These are phyloP conservation scores for Cladosporium cucumerinum DNA, from an alignment of 2,329 filamentous ascomycete genomes.

Conservation along the genomic window DNA sequence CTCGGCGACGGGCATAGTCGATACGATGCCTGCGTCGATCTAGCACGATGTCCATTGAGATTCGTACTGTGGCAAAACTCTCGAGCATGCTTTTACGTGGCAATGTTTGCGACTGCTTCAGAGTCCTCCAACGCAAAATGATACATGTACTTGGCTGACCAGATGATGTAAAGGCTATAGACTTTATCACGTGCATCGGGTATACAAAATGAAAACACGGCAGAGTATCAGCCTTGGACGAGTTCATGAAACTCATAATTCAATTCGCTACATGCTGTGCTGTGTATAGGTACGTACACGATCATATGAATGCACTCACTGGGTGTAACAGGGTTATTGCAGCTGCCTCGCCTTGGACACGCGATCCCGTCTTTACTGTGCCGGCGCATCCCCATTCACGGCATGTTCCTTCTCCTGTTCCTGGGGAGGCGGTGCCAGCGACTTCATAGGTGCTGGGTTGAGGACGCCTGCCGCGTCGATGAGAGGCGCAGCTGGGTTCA, in stretches of 20 bases:
- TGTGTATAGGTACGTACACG: neutral
- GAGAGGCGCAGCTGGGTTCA: slow-evolving; percentile 77
- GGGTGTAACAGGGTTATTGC: neutral
- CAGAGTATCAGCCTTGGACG: neutral
- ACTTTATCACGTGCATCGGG: neutral
- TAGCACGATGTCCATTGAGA: neutral
- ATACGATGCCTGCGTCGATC: neutral
- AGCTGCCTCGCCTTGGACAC: neutral
- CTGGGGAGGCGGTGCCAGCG: slow-evolving; percentile 33
- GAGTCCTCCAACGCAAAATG: too few relatives aligned
- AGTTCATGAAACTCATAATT: neutral
- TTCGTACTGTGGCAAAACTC: neutral
- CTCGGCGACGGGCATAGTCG: neutral
- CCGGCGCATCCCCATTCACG: slow-evolving; percentile 8
- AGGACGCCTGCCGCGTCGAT: slow-evolving; percentile 73
- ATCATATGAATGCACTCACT: neutral
- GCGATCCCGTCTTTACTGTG: neutral
- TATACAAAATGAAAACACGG: neutral
- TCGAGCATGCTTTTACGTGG: neutral
- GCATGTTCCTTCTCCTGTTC: slow-evolving; percentile 18
- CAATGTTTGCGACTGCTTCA: neutral
- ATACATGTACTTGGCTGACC: neutral
- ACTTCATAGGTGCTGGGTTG: slow-evolving; percentile 56
- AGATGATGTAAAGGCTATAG: neutral
- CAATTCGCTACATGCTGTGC: neutral